Percentiles rank a stretch among this genome's conserved stretches.
Conservation (phyloP, 345 rosid genomes). For the Populus simonii region DNA sequence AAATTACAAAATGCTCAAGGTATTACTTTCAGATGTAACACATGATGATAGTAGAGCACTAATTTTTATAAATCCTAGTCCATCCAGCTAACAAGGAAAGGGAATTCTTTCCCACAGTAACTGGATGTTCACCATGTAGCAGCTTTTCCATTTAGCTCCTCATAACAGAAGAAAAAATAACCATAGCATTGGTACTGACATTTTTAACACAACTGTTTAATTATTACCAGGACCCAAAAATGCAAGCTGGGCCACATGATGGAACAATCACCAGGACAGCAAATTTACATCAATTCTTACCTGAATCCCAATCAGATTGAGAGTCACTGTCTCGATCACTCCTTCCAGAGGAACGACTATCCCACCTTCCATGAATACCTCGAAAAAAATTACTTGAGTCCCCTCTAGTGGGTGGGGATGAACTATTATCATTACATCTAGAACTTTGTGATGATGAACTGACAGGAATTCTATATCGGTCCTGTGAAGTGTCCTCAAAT, state of each 20-base stretch:
- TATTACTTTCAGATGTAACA: not conserved
- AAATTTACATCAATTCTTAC: conserved; percentile 30
- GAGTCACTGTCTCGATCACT: conserved; percentile 73
- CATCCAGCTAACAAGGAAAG: not conserved
- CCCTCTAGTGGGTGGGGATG: conserved; percentile 86
- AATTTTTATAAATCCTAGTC: not conserved
- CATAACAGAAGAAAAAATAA: not conserved
- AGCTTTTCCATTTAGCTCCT: not conserved
- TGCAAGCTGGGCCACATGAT: not conserved
- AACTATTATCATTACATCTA: conserved; percentile 74
- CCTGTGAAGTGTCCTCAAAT: conserved; percentile 59
- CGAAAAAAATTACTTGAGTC: conserved; percentile 53
- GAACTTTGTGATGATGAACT: conserved; percentile 51
- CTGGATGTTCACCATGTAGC: not conserved
- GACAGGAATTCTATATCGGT: conserved; percentile 53
- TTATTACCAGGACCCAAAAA: not conserved
- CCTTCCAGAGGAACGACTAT: conserved; percentile 72
- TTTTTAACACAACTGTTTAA: not conserved
- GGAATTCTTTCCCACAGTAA: not conserved
- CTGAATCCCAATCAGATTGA: conserved; percentile 74
- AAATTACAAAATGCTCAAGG: not conserved
- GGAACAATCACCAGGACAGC: not conserved
- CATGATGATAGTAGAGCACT: not conserved
- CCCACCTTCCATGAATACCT: conserved; percentile 79
- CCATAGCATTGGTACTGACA: not conserved